Evolutionary conservation across 257 asterid species (phyloP).

Genomic region (Ajuga chamaepitys): DNA sequence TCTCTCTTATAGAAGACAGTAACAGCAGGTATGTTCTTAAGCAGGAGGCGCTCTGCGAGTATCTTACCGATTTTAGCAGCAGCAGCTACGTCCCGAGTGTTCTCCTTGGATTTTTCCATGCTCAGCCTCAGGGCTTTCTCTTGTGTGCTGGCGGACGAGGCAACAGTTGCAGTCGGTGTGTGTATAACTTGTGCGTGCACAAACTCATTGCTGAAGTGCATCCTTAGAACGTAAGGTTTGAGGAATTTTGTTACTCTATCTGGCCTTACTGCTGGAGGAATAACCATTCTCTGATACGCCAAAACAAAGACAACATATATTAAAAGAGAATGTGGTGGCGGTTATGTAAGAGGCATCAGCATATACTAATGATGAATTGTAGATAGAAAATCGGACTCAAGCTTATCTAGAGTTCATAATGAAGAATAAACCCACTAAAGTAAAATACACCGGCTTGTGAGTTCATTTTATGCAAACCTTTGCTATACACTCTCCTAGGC

Average conservation of each 20-base stretch:
- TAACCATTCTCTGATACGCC: slow-evolving; percentile 51
- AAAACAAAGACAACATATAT: not conserved
- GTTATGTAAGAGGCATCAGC: not conserved
- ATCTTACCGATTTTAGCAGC: slow-evolving; percentile 88
- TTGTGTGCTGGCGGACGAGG: slow-evolving; percentile 90
- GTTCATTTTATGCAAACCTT: too few species aligned
- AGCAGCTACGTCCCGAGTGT: slow-evolving; percentile 78
- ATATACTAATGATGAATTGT: not conserved
- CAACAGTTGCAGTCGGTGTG: slow-evolving; percentile 85
- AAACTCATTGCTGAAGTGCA: slow-evolving; percentile 80
- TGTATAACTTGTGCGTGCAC: slow-evolving; percentile 85
- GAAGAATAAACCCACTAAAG: not conserved
- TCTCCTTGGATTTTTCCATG: slow-evolving; percentile 53
- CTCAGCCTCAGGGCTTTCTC: slow-evolving; percentile 72
- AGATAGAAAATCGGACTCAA: not conserved
- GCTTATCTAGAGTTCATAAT: not conserved
- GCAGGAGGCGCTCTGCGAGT: slow-evolving; percentile 64
- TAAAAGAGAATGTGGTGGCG: not conserved
- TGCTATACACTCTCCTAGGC: too few species aligned
- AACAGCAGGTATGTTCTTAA: slow-evolving; percentile 66
- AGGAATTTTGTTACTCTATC: slow-evolving; percentile 63
- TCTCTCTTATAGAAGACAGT: slow-evolving; percentile 60
- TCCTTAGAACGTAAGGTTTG: slow-evolving; percentile 73
- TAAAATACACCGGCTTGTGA: too few species aligned
- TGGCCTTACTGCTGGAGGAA: slow-evolving; percentile 62